Conservation (phyloP, 345 rosid genomes). For the Erucastrum elatum region DNA sequence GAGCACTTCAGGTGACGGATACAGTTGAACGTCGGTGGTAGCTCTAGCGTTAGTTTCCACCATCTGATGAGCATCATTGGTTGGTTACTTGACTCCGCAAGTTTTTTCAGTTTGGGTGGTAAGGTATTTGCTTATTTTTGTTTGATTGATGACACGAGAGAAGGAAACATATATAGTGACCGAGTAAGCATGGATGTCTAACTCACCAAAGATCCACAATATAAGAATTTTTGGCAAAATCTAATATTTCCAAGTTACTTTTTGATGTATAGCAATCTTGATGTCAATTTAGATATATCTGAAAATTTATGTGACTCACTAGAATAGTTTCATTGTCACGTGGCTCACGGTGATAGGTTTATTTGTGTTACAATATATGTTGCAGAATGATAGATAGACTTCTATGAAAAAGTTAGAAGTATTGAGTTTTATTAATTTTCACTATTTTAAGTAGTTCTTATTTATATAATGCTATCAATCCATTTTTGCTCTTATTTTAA, state of each 20-base stretch:
- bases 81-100: constrained; percentile 1
- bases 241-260: too few relatives aligned
- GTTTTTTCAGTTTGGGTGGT: not conserved
- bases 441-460: not conserved
- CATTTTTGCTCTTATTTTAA: too few relatives aligned
- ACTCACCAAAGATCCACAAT: too few relatives aligned
- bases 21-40: not conserved
- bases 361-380: not conserved
- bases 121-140: not conserved
- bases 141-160: not conserved
- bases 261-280: too few relatives aligned
- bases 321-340: not conserved
- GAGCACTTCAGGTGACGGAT: not conserved
- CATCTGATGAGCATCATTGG: not conserved
- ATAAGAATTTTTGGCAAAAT: too few relatives aligned
- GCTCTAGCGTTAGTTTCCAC: not conserved
- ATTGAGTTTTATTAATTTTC: not conserved
- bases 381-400: not conserved
- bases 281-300: not conserved
- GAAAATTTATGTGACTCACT: not conserved
- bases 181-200: not conserved
- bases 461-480: too few relatives aligned
- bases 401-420: not conserved
- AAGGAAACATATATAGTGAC: constrained; percentile 3
- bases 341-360: too few relatives aligned